Percentiles rank a stretch among this genome's conserved stretches.
Conservation (phyloP, 345 rosid genomes). For the Schrenkiella parvula region DNA sequence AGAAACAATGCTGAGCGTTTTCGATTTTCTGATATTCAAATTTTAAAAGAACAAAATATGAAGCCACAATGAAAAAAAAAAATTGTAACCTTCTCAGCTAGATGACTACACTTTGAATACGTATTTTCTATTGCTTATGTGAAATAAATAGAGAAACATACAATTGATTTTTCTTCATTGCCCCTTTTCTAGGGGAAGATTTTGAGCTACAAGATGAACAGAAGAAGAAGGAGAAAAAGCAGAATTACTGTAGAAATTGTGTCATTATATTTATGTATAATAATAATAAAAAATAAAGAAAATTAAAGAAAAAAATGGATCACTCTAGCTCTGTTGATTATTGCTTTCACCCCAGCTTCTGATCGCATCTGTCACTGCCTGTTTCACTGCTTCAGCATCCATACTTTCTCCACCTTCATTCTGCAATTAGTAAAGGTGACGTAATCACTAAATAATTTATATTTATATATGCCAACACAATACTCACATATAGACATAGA, state of each 20-base stretch:
- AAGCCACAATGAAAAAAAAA: background rate
- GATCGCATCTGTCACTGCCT: slow-evolving; percentile 63
- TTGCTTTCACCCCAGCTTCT: slow-evolving; percentile 49
- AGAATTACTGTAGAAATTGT: slow-evolving; percentile 8
- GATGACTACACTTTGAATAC: background rate
- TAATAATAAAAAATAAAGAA: slow-evolving; percentile 12
- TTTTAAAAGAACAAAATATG: background rate
- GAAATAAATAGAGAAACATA: slow-evolving; percentile 2
- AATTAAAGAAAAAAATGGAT: background rate
- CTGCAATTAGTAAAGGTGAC: slow-evolving; percentile 39
- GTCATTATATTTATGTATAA: slow-evolving; percentile 22
- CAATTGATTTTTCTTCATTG: slow-evolving; percentile 5
- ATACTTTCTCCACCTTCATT: slow-evolving; percentile 52
- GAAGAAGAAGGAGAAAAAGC: background rate
- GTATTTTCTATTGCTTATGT: background rate
- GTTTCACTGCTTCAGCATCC: slow-evolving; percentile 68
- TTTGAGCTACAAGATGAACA: background rate
- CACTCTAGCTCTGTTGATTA: slow-evolving; percentile 33
- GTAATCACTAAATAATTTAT: background rate
- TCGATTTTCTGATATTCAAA: background rate
- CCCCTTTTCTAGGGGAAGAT: background rate
- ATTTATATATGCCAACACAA: background rate
- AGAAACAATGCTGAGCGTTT: background rate
- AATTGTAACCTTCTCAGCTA: background rate
- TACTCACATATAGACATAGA: slow-evolving; percentile 11